phyloP scores from a whole-genome alignment of 164 flowering plant genomes.

The Aristolochia contorta region DNA sequence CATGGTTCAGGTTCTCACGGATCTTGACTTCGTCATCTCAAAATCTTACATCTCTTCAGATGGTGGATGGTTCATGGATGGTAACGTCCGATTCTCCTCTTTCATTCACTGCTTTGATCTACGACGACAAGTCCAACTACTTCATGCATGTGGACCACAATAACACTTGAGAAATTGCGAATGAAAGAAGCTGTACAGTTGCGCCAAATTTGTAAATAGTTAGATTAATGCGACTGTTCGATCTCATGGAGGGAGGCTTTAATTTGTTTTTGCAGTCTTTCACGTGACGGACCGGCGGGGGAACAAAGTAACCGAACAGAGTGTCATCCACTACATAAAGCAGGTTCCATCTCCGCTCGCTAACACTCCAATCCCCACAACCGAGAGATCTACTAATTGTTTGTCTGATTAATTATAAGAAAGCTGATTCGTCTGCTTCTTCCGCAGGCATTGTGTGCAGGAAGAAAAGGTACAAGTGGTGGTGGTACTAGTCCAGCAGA shows the following conservation, averaged over 20 bases:
- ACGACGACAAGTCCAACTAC: neutral
- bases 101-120: neutral
- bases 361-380: neutral
- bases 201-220: too few species aligned
- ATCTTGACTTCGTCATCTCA: constrained; percentile 80
- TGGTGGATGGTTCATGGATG: constrained; percentile 98
- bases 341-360: constrained; percentile 34
- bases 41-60: constrained; percentile 89
- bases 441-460: constrained; percentile 51
- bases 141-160: neutral
- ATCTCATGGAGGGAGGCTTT: neutral
- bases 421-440: neutral
- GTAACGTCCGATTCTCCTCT: constrained; percentile 22
- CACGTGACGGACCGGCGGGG: constrained; percentile 82
- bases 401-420: too few species aligned
- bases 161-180: too few species aligned
- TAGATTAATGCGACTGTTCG: neutral
- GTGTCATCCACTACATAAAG: constrained; percentile 65
- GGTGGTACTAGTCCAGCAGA: constrained; percentile 12
- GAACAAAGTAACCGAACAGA: constrained; percentile 63
- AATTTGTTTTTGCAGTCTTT: constrained; percentile 50
- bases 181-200: too few species aligned
- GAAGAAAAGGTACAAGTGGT: constrained; percentile 13
- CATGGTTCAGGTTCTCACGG: constrained; percentile 92
- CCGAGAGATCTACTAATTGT: neutral